Evolutionary conservation across 2,329 filamentous ascomycete genomes (phyloP).

Genomic region (Blumeria graminis): DNA sequence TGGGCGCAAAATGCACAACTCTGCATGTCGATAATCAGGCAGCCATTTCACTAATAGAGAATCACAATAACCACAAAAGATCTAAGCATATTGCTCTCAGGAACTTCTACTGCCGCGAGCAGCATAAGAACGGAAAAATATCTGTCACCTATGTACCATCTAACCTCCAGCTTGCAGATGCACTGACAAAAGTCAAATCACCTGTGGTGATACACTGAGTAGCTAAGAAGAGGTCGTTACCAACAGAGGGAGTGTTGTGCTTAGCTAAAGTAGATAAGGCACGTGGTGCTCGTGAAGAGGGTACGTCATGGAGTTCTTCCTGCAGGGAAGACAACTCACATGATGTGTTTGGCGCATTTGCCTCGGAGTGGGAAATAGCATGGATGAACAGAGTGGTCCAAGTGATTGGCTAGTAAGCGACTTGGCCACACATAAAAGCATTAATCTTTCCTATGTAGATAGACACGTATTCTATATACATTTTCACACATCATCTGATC

Average conservation of each 20-base stretch:
- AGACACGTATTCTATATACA: too few relatives aligned
- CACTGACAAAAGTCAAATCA: neutral
- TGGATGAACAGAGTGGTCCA: too few relatives aligned
- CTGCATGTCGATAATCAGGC: neutral
- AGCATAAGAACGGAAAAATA: neutral
- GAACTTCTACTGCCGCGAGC: neutral
- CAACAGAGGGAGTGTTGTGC: neutral
- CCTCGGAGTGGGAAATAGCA: too few relatives aligned
- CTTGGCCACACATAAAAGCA: too few relatives aligned
- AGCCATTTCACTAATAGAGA: neutral
- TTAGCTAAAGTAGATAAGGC: too few relatives aligned
- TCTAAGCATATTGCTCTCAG: neutral
- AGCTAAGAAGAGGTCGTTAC: neutral
- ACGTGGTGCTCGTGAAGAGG: too few relatives aligned
- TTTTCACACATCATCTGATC: too few relatives aligned
- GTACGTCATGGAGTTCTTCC: too few relatives aligned
- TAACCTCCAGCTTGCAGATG: neutral
- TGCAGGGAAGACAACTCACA: too few relatives aligned
- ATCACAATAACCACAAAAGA: neutral
- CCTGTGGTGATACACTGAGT: neutral
- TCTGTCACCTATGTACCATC: neutral
- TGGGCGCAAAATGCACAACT: neutral
- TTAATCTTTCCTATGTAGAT: too few relatives aligned
- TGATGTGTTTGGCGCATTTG: too few relatives aligned
- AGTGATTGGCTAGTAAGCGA: too few relatives aligned